Percentiles rank a stretch among this genome's conserved stretches.
Conservation (phyloP, 768 basidiomycete genomes). For the Gymnopilus dilepis region DNA sequence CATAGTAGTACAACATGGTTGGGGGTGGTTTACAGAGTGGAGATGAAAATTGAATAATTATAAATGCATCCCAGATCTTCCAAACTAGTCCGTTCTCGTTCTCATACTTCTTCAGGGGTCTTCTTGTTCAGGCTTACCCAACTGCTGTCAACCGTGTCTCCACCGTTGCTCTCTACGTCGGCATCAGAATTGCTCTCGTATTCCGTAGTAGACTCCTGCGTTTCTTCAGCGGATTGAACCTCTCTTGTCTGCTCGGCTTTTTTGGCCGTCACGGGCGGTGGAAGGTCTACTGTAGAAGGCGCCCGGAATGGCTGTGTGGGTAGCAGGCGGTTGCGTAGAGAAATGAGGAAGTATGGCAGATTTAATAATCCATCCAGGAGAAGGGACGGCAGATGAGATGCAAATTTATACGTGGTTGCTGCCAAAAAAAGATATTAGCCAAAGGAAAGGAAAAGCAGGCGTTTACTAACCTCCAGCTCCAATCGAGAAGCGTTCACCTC, state of each 20-base stretch:
- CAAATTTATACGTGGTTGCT: slow-evolving; percentile 74
- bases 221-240: slow-evolving; percentile 11
- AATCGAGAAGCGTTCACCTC: slow-evolving; percentile 71
- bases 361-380: slow-evolving; percentile 69
- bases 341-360: slow-evolving; percentile 69
- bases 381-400: slow-evolving; percentile 69
- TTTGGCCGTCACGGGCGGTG: slow-evolving; percentile 28
- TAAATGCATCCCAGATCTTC: neutral
- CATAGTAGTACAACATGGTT: slow-evolving; percentile 5
- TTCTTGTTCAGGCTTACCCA: slow-evolving; percentile 68
- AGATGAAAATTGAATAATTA: slow-evolving; percentile 6
- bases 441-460: neutral
- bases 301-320: slow-evolving; percentile 51
- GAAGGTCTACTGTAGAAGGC: slow-evolving; percentile 35
- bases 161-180: slow-evolving; percentile 69
- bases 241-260: slow-evolving; percentile 17
- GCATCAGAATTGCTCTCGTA: slow-evolving; percentile 65
- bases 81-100: neutral
- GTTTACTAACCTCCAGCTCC: slow-evolving; percentile 76
- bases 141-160: slow-evolving; percentile 60
- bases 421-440: slow-evolving; percentile 18
- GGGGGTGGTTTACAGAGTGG: slow-evolving; percentile 1
- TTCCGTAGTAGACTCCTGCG: slow-evolving; percentile 25
- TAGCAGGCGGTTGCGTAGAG: slow-evolving; percentile 64
- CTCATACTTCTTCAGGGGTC: slow-evolving; percentile 16